Evolutionary conservation across 805 yeast species (phyloP).

Genomic region (Hagleromyces aurorensis): DNA sequence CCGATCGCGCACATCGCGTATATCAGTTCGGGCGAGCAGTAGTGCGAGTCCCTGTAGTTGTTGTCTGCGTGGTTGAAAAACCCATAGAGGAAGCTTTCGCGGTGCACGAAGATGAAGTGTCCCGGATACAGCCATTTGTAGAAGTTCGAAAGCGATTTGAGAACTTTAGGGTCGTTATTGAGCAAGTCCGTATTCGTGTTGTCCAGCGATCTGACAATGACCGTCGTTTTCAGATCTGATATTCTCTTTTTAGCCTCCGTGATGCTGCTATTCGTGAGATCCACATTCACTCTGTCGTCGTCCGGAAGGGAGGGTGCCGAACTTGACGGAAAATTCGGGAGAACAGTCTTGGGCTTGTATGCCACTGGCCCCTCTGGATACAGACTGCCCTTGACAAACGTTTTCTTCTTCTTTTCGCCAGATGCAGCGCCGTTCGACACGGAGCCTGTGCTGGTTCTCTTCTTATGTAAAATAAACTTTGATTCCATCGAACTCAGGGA

Average conservation of each 20-base stretch:
- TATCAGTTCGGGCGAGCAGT: conserved; percentile 48
- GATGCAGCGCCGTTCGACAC: neutral
- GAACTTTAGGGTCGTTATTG: conserved; percentile 25
- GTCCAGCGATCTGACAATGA: conserved; percentile 21
- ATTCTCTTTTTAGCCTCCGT: conserved; percentile 28
- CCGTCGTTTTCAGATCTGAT: conserved; percentile 29
- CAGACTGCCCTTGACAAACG: conserved; percentile 27
- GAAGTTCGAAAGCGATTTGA: conserved; percentile 32
- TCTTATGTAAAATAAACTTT: no score
- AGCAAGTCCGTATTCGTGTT: conserved; percentile 14
- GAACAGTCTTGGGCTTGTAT: conserved; percentile 18
- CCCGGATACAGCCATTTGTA: conserved; percentile 64
- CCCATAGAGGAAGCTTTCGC: conserved; percentile 55
- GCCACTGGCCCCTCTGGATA: conserved; percentile 30
- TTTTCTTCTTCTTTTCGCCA: conserved; percentile 13
- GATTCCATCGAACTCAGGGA: no score
- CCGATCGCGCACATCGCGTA: conserved; percentile 55
- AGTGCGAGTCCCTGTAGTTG: conserved; percentile 34
- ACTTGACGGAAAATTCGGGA: conserved; percentile 5
- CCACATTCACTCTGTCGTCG: conserved; percentile 1
- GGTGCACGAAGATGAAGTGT: conserved; percentile 50
- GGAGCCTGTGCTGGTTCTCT: no score
- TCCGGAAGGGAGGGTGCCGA: conserved; percentile 8
- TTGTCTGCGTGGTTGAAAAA: conserved; percentile 48
- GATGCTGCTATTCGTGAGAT: conserved; percentile 1